phyloP scores from a whole-genome alignment of 495 filamentous ascomycete species.

The Penicilliopsis zonata region DNA sequence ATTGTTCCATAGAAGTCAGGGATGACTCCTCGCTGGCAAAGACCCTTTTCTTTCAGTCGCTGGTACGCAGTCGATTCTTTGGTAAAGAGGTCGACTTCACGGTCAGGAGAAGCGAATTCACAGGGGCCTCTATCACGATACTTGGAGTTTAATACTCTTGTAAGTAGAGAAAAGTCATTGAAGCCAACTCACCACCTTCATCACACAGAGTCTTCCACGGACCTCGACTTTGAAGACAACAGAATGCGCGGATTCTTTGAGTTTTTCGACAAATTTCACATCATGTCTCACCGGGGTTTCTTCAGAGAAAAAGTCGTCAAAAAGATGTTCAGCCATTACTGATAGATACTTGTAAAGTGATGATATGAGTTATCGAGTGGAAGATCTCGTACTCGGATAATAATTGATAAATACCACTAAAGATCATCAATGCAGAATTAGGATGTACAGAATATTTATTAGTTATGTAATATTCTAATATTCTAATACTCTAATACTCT shows the following conservation, averaged over 20 bases:
- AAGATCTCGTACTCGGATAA: too few species aligned
- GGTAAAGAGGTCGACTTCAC: slow-evolving; percentile 10
- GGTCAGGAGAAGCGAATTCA: slow-evolving; percentile 5
- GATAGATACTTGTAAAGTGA: too few species aligned
- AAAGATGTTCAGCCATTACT: too few species aligned
- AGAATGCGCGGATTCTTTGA: slow-evolving; percentile 7
- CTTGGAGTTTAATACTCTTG: slow-evolving; percentile 3
- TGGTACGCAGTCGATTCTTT: slow-evolving; percentile 11
- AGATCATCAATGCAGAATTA: too few species aligned
- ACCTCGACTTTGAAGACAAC: slow-evolving; percentile 10
- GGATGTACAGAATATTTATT: too few species aligned
- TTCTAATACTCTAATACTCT: too few species aligned
- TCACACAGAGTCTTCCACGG: slow-evolving; percentile 7
- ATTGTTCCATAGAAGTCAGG: slow-evolving; percentile 16
- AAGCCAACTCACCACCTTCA: slow-evolving; percentile 15
- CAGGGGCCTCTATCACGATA: slow-evolving; percentile 8
- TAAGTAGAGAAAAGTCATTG: background rate
- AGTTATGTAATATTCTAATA: too few species aligned
- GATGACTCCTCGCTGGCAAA: slow-evolving; percentile 11
- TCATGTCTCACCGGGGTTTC: too few species aligned
- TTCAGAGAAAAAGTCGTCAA: too few species aligned
- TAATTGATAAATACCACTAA: too few species aligned
- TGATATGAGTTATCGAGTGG: too few species aligned
- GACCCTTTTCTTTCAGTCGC: slow-evolving; percentile 11
- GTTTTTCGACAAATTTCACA: slow-evolving; percentile 9